phyloP scores from a whole-genome alignment of 2,329 filamentous ascomycete species.

The Pleoardoris graminearum region DNA sequence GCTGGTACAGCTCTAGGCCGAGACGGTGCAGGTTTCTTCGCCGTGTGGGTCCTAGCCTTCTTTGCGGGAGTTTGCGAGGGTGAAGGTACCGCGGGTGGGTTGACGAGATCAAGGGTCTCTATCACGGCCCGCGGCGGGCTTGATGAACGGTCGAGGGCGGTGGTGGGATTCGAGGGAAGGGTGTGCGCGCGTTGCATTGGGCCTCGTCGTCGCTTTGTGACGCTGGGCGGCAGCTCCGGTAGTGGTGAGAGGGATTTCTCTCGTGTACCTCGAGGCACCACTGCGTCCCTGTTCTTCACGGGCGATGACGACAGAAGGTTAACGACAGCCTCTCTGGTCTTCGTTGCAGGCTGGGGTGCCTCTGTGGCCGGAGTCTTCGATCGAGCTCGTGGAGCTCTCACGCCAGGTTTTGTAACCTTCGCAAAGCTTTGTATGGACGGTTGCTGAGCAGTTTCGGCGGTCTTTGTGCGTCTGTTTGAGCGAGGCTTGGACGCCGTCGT shows the following conservation, averaged over 20 bases:
- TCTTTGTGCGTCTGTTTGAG: conserved; percentile 28
- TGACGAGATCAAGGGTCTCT: conserved; percentile 34
- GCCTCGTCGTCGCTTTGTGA: conserved; percentile 34
- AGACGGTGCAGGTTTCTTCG: conserved; percentile 5
- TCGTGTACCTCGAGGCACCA: conserved; percentile 2
- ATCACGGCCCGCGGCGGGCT: conserved; percentile 27
- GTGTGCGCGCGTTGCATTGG: conserved; percentile 43
- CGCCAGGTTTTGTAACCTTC: conserved; percentile 42
- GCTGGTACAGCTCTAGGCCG: conserved; percentile 20
- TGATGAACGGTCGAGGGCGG: conserved; percentile 15
- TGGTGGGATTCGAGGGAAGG: conserved; percentile 23
- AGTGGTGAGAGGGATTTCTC: conserved; percentile 25
- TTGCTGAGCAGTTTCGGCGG: conserved; percentile 22
- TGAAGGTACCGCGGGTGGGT: conserved; percentile 26
- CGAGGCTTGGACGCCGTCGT: conserved; percentile 26
- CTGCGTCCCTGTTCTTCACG: conserved; percentile 6
- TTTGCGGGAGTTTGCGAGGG: conserved; percentile 31
- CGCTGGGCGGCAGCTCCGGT: conserved; percentile 32
- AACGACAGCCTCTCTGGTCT: conserved; percentile 18
- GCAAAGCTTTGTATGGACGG: conserved; percentile 35
- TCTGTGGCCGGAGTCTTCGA: conserved; percentile 24
- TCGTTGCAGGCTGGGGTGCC: conserved; percentile 4
- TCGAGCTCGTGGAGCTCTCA: conserved; percentile 20
- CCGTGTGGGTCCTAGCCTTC: conserved; percentile 23
- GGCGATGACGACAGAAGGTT: conserved; percentile 39